Evolutionary conservation across 2,329 filamentous ascomycete species (phyloP), one percentile per base, ranked within the genome.

Genomic region (Pseudogymnoascus sp.): DNA sequence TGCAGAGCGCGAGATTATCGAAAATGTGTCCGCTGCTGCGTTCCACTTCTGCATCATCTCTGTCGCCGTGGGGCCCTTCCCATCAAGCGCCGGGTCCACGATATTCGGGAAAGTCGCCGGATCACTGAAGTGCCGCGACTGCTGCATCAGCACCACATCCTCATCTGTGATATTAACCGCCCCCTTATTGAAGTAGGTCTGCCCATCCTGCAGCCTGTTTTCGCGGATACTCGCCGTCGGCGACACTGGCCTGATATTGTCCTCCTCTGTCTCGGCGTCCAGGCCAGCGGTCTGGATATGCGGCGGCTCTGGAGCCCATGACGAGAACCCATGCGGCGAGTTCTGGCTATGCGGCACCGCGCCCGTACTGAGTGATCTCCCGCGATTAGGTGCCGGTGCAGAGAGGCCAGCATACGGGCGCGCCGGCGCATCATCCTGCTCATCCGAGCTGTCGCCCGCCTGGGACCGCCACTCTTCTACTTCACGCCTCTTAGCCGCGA

Each of bases 1-100:
- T 16, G 88, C 88, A 12, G 85, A 82, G 65, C 83, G 78, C 1
- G 85, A 88, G 8, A 86, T 73, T 10, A 87, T 77, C 0, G 85
- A 88, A 28, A 81, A 73, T 28, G 79, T 76, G 62, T 81, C 79
- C 3, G 79, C 75, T 63, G 76, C 74, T 38, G 70, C 66, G 19
- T 72, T 73, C 70, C 78, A 82, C 37, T 75, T 74, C 72, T 74
- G 75, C 67, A 82, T 82, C 7, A 80, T 80, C 26, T 78, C 78
- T 62, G 79, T 81, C 0, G 80, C 77, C 2, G 79, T 81, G 35
- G 72, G 68, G 16, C 56, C 56, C 7, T 59, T 59, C 11, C 79
- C 79, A 62, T 81, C 79, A 41, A 76, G 77, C 31, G 69, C 70
- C 11, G 71, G 74, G 11, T 70, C 67, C 5, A 72, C 71, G n/a